Percentiles rank a stretch among this genome's conserved stretches.
Conservation (phyloP, 1,284 basidiomycete genomes). For the Apiotrichum domesticum region DNA sequence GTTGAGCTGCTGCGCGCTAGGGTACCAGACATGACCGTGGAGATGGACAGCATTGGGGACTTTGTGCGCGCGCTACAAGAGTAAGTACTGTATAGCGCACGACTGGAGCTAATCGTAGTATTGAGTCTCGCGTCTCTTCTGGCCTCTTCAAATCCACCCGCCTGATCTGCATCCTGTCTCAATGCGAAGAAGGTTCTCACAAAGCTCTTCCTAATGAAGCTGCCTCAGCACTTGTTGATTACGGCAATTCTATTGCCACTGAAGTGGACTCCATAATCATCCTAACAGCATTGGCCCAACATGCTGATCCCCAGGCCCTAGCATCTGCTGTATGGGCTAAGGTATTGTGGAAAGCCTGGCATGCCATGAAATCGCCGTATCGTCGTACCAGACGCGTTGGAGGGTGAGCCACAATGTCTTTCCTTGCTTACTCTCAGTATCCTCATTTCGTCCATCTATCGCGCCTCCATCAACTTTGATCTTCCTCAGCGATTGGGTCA, state of each 20-base stretch:
- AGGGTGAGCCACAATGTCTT: constrained; percentile 5
- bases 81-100: neutral
- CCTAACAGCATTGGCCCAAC: constrained; percentile 14
- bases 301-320: constrained; percentile 1
- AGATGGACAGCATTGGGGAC: constrained; percentile 2
- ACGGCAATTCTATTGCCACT: neutral
- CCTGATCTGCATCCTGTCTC: constrained; percentile 12
- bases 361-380: constrained; percentile 12
- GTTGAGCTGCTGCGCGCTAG: constrained; percentile 6
- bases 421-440: constrained; percentile 7
- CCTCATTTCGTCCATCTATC: constrained; percentile 16
- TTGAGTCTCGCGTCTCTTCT: constrained; percentile 1
- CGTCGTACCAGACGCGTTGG: constrained; percentile 19
- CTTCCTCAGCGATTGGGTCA: neutral
- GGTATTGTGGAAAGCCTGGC: constrained; percentile 5
- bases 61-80: neutral
- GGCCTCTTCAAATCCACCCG: constrained; percentile 5
- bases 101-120: neutral
- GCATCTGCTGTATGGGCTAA: constrained; percentile 5
- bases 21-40: constrained; percentile 6
- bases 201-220: neutral
- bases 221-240: neutral
- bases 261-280: constrained; percentile 16
- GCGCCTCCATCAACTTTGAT: neutral
- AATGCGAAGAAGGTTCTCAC: constrained; percentile 5